Base-by-base conservation (phyloP, 306 rosid genomes). In the Abrus pulchellus region DNA sequence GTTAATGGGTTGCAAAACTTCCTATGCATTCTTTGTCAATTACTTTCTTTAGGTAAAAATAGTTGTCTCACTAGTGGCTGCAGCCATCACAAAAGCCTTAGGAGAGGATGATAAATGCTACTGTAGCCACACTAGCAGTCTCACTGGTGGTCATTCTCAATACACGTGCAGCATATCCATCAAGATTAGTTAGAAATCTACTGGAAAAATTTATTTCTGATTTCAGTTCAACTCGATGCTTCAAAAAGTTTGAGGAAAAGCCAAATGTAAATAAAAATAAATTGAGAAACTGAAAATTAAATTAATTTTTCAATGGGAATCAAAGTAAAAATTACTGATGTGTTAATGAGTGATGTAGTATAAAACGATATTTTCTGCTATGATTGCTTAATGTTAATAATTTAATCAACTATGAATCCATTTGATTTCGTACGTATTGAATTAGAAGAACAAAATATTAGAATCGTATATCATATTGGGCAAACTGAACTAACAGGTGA, bases 351-450 rank as follows among this genome's bases (percentile, higher is more conserved):
- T n/a, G n/a, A n/a, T n/a, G n/a, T n/a, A n/a, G n/a, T n/a, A n/a
- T n/a, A n/a, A n/a, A n/a, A n/a, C n/a, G n/a, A n/a, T n/a, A n/a
- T n/a, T n/a, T n/a, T n/a, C n/a, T n/a, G n/a, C n/a, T n/a, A n/a
- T n/a, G n/a, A n/a, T 33, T 61, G 9, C 1, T 13, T 52, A 11
- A 28, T 66, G 14, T 52, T 52, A 72, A 53, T 48, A 2, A 54
- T 44, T 66, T 4, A 67, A 56, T 29, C n/a, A n/a, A n/a, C n/a
- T 41, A 40, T 6, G 3, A 49, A 48, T 49, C 49, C 43, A 29
- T 67, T 77, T 41, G 57, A 41, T 54, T 41, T 77, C 38, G 47
- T 41, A 53, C 67, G 13, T 43, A 56, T 43, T 50, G 48, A 75
- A 61, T 63, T n/a, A n/a, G n/a, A n/a, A n/a, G n/a, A n/a, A n/a